A percentile compares a stretch with the other conserved stretches of the same genome.
phyloP scores from a whole-genome alignment of 108 stramenopile species.

The Cyclotella distinguenda region DNA sequence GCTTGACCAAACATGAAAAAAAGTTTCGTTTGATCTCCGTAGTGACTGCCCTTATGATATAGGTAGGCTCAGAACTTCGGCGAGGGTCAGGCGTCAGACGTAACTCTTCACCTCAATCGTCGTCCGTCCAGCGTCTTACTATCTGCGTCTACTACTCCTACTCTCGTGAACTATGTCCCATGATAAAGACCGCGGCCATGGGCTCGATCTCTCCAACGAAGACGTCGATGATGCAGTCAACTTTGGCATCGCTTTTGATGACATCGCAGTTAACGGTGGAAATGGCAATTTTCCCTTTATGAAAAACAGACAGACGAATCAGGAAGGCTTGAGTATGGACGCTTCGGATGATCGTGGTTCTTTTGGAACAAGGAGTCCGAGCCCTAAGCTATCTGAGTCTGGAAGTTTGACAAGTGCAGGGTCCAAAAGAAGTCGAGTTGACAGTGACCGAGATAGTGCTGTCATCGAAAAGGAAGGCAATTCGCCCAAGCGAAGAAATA shows the following conservation, averaged over 20 bases:
- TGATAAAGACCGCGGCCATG: neutral
- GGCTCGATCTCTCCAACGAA: conserved; percentile 10
- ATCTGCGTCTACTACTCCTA: neutral
- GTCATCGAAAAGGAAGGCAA: conserved; percentile 6
- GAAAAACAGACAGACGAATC: neutral
- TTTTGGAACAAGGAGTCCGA: conserved; percentile 27
- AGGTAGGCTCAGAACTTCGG: no score
- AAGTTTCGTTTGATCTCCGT: no score
- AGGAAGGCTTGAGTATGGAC: neutral
- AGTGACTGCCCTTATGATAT: no score
- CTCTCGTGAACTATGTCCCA: neutral
- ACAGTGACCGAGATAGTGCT: conserved; percentile 7
- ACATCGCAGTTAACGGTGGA: neutral
- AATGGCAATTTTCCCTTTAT: conserved; percentile 1
- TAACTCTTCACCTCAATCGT: no score
- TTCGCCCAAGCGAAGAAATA: neutral
- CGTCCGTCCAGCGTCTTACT: neutral
- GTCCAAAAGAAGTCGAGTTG: conserved; percentile 17
- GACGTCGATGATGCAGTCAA: conserved; percentile 33
- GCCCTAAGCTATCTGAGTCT: neutral
- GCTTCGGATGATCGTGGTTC: neutral
- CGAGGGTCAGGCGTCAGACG: no score
- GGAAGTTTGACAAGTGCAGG: conserved; percentile 5
- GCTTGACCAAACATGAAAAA: no score
- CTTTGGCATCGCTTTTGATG: conserved; percentile 31